Percentiles rank a stretch among this genome's conserved stretches.
Conservation (phyloP, 116 monocot species). For the Phalaenopsis hybrid region DNA sequence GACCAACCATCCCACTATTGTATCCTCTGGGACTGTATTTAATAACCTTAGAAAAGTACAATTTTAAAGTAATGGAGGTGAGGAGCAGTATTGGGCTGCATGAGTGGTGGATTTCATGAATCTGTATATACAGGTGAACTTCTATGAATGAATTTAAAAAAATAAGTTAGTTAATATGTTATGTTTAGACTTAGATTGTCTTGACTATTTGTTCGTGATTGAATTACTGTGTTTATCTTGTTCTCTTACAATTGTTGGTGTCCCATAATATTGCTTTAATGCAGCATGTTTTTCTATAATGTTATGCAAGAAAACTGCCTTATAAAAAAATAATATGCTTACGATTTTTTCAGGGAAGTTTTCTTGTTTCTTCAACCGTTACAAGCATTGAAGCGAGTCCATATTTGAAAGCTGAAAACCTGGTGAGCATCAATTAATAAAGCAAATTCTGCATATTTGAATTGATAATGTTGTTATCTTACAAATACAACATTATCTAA, state of each 20-base stretch:
- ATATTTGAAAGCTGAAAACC: constrained; percentile 65
- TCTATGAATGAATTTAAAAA: neutral
- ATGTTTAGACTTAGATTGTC: neutral
- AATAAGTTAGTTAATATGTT: neutral
- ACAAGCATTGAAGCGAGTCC: constrained; percentile 48
- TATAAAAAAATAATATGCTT: neutral
- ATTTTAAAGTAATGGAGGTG: constrained; percentile 1
- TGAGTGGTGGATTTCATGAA: constrained; percentile 2
- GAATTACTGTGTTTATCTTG: neutral
- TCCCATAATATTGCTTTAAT: neutral
- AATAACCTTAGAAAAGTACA: neutral
- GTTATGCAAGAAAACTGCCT: neutral
- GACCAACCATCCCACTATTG: neutral
- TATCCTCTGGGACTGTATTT: neutral
- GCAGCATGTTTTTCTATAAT: neutral
- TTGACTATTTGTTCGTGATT: neutral
- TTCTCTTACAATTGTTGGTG: neutral
- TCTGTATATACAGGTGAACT: neutral
- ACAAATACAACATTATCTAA: neutral
- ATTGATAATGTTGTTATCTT: neutral
- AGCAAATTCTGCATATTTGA: neutral
- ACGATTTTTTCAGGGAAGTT: constrained; percentile 58
- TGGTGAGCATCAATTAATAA: constrained; percentile 33
- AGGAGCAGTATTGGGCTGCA: neutral
- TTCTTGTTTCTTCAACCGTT: constrained; percentile 72